Evolutionary conservation across 139 green algal species (phyloP).

Genomic region (Haematococcus sp.): DNA sequence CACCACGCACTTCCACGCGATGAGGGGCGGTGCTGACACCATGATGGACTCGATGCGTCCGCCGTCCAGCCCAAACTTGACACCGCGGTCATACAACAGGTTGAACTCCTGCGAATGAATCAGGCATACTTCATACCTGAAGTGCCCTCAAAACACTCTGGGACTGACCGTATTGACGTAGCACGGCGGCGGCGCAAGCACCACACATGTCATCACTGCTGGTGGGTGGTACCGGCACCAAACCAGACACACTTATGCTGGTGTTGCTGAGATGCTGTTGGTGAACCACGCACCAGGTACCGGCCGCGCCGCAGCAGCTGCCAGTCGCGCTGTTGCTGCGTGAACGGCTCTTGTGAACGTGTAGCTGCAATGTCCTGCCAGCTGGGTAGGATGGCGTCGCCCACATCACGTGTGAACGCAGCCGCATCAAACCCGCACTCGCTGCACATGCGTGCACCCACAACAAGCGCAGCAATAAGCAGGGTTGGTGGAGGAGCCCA

Average conservation of each 20-base stretch:
- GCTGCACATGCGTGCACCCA: neutral
- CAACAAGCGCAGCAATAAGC: too few relatives aligned
- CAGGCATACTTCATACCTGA: too few relatives aligned
- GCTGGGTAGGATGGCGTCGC: slow-evolving; percentile 62
- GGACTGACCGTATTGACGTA: too few relatives aligned
- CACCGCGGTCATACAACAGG: slow-evolving; percentile 94
- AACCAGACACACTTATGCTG: too few relatives aligned
- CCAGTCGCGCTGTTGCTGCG: slow-evolving; percentile 81
- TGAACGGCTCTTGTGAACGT: slow-evolving; percentile 37
- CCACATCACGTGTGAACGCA: slow-evolving; percentile 50
- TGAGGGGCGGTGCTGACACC: slow-evolving; percentile 89
- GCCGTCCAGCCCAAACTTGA: slow-evolving; percentile 85
- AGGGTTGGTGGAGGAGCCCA: too few relatives aligned
- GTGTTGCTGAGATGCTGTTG: too few relatives aligned
- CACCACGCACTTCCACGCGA: slow-evolving; percentile 64
- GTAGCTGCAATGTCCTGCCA: slow-evolving; percentile 73
- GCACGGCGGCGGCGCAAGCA: too few relatives aligned
- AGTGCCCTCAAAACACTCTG: too few relatives aligned
- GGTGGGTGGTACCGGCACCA: too few relatives aligned
- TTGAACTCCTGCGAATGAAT: slow-evolving; percentile 95
- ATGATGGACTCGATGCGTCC: slow-evolving; percentile 94
- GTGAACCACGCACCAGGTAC: slow-evolving; percentile 63
- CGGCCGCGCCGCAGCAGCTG: slow-evolving; percentile 82
- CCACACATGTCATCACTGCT: too few relatives aligned
- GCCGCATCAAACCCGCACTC: slow-evolving; percentile 21